phyloP scores from a whole-genome alignment of 2,329 filamentous ascomycete genomes.

The Eutypella sp. region DNA sequence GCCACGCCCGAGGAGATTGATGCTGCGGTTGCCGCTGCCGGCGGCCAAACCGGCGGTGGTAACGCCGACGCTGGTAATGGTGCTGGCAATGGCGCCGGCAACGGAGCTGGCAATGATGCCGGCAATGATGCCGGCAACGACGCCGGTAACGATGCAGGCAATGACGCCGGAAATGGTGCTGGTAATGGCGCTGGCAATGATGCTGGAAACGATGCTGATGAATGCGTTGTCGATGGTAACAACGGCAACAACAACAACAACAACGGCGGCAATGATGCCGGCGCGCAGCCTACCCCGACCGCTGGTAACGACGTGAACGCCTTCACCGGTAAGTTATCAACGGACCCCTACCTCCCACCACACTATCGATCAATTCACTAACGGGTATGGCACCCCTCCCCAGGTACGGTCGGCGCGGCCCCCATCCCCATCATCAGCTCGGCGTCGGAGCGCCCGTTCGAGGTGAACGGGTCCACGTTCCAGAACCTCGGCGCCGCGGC shows the following conservation, averaged over 20 bases:
- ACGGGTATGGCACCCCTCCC: not conserved
- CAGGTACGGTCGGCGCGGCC: conserved; percentile 33
- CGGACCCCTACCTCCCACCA: not conserved
- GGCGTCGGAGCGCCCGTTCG: conserved; percentile 37
- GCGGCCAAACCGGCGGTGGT: conserved; percentile 7
- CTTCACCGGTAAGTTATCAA: conserved; percentile 32
- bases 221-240: conserved; percentile 11
- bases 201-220: conserved; percentile 7
- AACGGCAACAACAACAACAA: conserved; percentile 3
- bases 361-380: not conserved
- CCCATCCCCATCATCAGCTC: conserved; percentile 36
- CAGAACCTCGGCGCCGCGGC: conserved; percentile 40
- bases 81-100: conserved; percentile 8
- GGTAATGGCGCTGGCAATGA: conserved; percentile 1
- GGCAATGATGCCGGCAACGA: conserved; percentile 1
- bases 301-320: conserved; percentile 36
- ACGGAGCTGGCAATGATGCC: not conserved
- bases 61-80: conserved; percentile 2
- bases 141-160: conserved; percentile 1
- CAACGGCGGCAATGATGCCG: conserved; percentile 1
- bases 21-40: conserved; percentile 39
- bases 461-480: conserved; percentile 52
- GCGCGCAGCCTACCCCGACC: conserved; percentile 10
- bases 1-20: conserved; percentile 49
- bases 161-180: not conserved